Percentiles rank a stretch among this genome's conserved stretches.
Evolutionary conservation across 2,329 filamentous ascomycete genomes (phyloP).

Genomic region (Dactylonectria estremocensis): DNA sequence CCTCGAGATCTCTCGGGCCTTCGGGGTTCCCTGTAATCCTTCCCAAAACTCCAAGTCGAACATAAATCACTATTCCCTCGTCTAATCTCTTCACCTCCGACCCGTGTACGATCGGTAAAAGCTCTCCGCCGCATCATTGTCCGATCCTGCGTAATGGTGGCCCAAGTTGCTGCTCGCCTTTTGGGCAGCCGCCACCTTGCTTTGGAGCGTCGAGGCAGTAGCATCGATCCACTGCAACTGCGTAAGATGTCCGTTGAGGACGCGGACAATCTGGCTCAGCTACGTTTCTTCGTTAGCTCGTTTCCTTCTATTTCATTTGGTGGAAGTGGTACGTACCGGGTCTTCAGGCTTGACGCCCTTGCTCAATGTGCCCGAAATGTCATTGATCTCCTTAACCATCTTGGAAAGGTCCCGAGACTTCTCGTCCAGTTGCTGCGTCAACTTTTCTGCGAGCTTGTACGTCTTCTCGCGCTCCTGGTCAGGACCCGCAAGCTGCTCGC

Average conservation of each 20-base stretch:
- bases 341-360: conserved; percentile 92
- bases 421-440: conserved; percentile 91
- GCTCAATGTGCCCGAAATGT: conserved; percentile 88
- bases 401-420: conserved; percentile 93
- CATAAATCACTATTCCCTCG: conserved; percentile 36
- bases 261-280: conserved; percentile 94
- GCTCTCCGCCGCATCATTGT: conserved; percentile 84
- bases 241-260: conserved; percentile 92
- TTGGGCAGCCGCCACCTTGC: conserved; percentile 86
- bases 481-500: conserved; percentile 85
- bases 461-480: conserved; percentile 97
- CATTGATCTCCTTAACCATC: conserved; percentile 99
- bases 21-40: conserved; percentile 36
- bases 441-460: conserved; percentile 95
- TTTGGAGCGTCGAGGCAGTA: conserved; percentile 84
- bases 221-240: conserved; percentile 95
- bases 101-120: conserved; percentile 93
- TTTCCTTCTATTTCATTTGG: conserved; percentile 21
- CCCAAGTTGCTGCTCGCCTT: conserved; percentile 79
- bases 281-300: conserved; percentile 58
- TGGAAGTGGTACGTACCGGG: conserved; percentile 73
- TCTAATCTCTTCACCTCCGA: conserved; percentile 66
- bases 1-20: conserved; percentile 25
- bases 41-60: conserved; percentile 47
- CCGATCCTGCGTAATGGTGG: conserved; percentile 70